These are phyloP conservation scores for Tetrastigma voinierianum DNA, from an alignment of 164 flowering plant genomes.

Conservation along the genomic window DNA sequence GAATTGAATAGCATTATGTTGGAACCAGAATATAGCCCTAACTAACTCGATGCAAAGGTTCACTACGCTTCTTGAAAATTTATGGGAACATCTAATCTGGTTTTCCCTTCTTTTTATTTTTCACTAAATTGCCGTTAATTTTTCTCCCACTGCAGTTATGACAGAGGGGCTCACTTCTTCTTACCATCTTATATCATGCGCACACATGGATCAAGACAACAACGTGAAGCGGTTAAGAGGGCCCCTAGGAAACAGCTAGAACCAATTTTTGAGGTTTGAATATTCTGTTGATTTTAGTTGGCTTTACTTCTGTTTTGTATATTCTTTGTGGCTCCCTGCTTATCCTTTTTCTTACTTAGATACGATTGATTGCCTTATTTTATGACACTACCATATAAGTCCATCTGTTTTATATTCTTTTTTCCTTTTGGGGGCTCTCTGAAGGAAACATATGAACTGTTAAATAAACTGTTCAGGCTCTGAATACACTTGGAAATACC, in stretches of 20 bases:
- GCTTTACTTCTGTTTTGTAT: background rate
- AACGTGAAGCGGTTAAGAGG: constrained; percentile 55
- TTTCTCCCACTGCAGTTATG: constrained; percentile 42
- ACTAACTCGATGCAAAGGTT: background rate
- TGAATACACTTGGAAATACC: constrained; percentile 71
- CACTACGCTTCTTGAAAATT: background rate
- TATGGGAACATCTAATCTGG: background rate
- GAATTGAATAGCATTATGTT: too few relatives aligned
- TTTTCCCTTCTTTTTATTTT: background rate
- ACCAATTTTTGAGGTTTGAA: constrained; percentile 58
- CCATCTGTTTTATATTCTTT: background rate
- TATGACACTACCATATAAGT: background rate
- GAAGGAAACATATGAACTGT: too few relatives aligned
- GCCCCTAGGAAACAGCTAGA: constrained; percentile 44
- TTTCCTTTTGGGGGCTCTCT: background rate
- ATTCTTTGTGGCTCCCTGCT: constrained; percentile 5
- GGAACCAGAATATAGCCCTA: too few relatives aligned
- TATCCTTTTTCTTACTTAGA: background rate
- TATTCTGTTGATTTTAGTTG: background rate
- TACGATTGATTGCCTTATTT: background rate
- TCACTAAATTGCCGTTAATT: background rate
- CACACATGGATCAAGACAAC: constrained; percentile 67
- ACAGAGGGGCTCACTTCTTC: constrained; percentile 67
- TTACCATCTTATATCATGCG: constrained; percentile 78
- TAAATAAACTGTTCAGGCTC: constrained; percentile 42